phyloP scores from a whole-genome alignment of 345 rosid genomes.

The Pelargonium nanum region DNA sequence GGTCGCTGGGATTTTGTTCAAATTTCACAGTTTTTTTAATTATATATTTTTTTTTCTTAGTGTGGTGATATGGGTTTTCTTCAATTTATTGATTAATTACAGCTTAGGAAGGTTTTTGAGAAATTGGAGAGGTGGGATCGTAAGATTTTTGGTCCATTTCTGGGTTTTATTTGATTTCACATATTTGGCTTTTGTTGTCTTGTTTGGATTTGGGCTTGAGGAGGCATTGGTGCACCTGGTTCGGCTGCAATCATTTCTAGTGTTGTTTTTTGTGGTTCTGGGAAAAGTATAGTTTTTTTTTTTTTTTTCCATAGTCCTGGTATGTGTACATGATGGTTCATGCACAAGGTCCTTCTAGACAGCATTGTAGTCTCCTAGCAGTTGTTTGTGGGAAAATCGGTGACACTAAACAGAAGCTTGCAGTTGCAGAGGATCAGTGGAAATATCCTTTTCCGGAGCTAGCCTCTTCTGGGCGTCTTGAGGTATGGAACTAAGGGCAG shows the following conservation, averaged over 20 bases:
- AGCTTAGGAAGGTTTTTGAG: background rate
- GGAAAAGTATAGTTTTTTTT: background rate
- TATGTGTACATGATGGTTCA: slow-evolving; percentile 82
- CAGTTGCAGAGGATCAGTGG: slow-evolving; percentile 32
- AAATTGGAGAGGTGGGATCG: background rate
- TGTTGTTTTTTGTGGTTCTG: background rate
- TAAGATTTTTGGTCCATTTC: background rate
- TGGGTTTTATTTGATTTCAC: background rate
- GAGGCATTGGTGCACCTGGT: background rate
- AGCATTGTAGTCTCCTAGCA: slow-evolving; percentile 78
- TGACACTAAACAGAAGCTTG: slow-evolving; percentile 38
- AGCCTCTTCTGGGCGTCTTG: slow-evolving; percentile 73
- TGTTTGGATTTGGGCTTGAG: background rate
- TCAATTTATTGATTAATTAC: slow-evolving; percentile 2
- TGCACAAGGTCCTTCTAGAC: slow-evolving; percentile 83
- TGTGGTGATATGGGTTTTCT: slow-evolving; percentile 2
- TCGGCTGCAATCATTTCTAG: background rate
- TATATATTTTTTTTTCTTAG: background rate
- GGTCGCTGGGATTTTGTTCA: slow-evolving; percentile 2
- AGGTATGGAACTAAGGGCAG: slow-evolving; percentile 31
- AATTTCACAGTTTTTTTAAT: background rate
- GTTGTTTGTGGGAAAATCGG: slow-evolving; percentile 43
- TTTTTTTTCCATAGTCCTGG: slow-evolving; percentile 22
- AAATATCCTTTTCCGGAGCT: slow-evolving; percentile 77
- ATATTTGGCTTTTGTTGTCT: background rate